phyloP scores from a whole-genome alignment of 306 rosid species.

The Herpetospermum pedunculosum region DNA sequence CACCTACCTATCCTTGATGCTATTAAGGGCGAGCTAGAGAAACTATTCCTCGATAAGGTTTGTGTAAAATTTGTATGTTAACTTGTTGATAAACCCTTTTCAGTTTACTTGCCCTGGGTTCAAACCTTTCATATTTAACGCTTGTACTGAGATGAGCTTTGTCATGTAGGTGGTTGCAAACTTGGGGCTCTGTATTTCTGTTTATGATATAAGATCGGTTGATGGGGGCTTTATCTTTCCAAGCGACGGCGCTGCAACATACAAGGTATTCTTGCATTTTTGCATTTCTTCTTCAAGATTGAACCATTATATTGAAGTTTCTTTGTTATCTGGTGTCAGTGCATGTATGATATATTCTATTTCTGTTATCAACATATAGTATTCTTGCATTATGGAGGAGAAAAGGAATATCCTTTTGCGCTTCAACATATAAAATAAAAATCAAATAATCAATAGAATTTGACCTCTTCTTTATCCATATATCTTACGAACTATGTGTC shows the following conservation, averaged over 20 bases:
- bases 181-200: slow-evolving; percentile 69
- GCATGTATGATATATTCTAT: neutral
- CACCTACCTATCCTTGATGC: slow-evolving; percentile 47
- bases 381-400: neutral
- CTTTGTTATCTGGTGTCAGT: neutral
- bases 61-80: neutral
- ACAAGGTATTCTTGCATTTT: slow-evolving; percentile 32
- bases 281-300: neutral
- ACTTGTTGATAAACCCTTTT: neutral
- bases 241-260: slow-evolving; percentile 67
- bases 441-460: neutral
- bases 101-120: neutral
- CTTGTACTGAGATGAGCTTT: slow-evolving; percentile 13
- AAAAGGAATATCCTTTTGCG: neutral
- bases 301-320: neutral
- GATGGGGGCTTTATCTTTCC: slow-evolving; percentile 64
- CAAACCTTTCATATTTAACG: no score
- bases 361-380: neutral
- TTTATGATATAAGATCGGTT: slow-evolving; percentile 58
- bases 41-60: slow-evolving; percentile 72
- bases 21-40: slow-evolving; percentile 56
- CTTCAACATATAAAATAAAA: neutral
- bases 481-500: neutral
- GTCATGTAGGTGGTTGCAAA: slow-evolving; percentile 55
- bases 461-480: neutral